Percentiles rank a stretch among this genome's conserved stretches.
These are phyloP conservation scores for Telfairia occidentalis DNA, from an alignment of 331 rosid species.

Conservation along the genomic window DNA sequence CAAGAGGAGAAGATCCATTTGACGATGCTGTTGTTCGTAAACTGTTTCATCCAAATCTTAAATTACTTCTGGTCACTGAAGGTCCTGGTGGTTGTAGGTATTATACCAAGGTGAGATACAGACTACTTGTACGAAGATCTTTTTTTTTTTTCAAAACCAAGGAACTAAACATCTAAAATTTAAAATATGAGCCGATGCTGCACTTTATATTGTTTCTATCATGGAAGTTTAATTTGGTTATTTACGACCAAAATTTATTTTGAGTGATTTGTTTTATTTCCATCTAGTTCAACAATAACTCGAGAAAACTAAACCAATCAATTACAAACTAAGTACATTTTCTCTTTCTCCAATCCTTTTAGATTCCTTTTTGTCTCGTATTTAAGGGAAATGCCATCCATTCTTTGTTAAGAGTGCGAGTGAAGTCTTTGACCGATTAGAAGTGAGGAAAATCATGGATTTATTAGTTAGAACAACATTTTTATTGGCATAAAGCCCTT, in stretches of 20 bases:
- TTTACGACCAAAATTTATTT: background rate
- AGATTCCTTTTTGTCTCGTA: too few species aligned
- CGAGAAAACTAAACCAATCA: too few species aligned
- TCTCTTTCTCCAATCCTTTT: too few species aligned
- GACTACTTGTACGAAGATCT: background rate
- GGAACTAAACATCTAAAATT: background rate
- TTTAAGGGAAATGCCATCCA: too few species aligned
- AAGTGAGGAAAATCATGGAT: too few species aligned
- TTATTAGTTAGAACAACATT: too few species aligned
- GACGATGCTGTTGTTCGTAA: conserved; percentile 73
- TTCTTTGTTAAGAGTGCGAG: too few species aligned
- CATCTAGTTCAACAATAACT: too few species aligned
- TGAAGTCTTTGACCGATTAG: too few species aligned
- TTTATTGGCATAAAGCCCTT: too few species aligned
- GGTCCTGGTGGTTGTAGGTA: conserved; percentile 92
- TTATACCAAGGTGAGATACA: conserved; percentile 63
- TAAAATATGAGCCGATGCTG: background rate
- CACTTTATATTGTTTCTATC: background rate
- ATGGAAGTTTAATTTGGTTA: background rate
- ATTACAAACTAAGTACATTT: too few species aligned
- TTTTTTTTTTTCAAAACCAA: background rate
- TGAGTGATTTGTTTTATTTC: background rate
- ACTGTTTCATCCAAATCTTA: conserved; percentile 74
- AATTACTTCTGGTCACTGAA: conserved; percentile 82
- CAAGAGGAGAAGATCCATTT: conserved; percentile 72